Conservation (phyloP, 371 early-diverging fungal species). For the Mortierella sp. region DNA sequence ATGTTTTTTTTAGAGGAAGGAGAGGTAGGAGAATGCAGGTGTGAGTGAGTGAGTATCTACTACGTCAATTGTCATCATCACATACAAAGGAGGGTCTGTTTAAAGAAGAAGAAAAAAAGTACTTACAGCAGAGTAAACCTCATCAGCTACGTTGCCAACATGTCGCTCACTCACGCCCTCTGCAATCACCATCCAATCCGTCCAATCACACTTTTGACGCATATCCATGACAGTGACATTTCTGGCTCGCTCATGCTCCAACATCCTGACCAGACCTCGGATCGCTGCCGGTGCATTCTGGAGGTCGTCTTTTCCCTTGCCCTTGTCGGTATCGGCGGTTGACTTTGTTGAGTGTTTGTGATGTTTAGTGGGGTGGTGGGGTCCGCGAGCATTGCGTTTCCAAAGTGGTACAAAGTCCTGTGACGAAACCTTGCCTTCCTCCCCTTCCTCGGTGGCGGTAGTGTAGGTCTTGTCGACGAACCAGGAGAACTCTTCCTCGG, state of each 20-base stretch:
- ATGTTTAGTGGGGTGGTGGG: neutral
- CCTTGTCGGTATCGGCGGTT: neutral
- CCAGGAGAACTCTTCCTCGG: slow-evolving; percentile 71
- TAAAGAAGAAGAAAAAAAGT: neutral
- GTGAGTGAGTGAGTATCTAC: neutral
- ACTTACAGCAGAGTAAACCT: slow-evolving; percentile 78
- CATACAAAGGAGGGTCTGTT: neutral
- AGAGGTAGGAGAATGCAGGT: neutral
- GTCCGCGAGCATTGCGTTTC: slow-evolving; percentile 67
- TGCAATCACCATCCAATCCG: slow-evolving; percentile 87
- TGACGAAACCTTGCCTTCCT: slow-evolving; percentile 27
- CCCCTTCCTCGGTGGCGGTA: no score
- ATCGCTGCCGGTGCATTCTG: slow-evolving; percentile 27
- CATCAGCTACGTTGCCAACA: slow-evolving; percentile 79
- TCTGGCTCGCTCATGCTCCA: slow-evolving; percentile 75
- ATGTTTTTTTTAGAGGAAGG: neutral
- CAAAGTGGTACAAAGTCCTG: slow-evolving; percentile 73
- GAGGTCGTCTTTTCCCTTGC: neutral
- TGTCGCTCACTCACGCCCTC: slow-evolving; percentile 84
- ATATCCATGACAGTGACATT: slow-evolving; percentile 83
- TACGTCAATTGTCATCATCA: neutral
- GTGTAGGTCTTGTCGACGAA: slow-evolving; percentile 64
- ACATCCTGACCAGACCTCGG: slow-evolving; percentile 60
- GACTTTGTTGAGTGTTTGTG: slow-evolving; percentile 12
- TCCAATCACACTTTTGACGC: slow-evolving; percentile 86